Base-by-base conservation (phyloP, 2,329 filamentous ascomycete genomes). In the Talaromyces sp. region DNA sequence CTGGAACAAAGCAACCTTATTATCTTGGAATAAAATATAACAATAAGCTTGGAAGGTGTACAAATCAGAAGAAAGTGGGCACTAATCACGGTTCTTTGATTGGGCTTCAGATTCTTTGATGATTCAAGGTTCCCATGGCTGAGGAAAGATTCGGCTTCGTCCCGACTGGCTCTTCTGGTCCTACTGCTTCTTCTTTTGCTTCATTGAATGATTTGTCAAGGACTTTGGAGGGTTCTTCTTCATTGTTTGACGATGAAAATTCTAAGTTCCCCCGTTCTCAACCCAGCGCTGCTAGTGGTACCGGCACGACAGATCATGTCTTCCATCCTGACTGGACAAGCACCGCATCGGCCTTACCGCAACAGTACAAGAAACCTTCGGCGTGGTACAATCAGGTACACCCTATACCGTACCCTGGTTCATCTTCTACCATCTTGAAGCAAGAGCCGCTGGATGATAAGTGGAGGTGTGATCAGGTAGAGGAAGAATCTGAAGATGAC, bases 121-220 rank as follows among this genome's bases (percentile, higher is more conserved):
- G 19, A 50, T 59, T 27, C 62, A 45, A 45, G 54, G 22, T 56
- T 24, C 14, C 39, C 50, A 50, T 50, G 47, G 61, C 50, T 24
- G 33, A 56, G 31, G 16, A 37, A 43, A 54, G 24, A 50, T 3
- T 22, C 62, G 50, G 50, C 54, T 57, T 48, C 19, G 54, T 47
- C 41, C 62, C 39, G 62, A 64, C 62, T 64, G 54, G 54, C 14
- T 56, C 58, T 22, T 48, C 35, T 39, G n/a, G n/a, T 48, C n/a
- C 48, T 22, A 16, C 50, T 56, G 27, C n/a, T 37, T 13, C 19
- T 19, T 43, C 37, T 19, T 43, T 60, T 60, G 57, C 41, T 13
- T 45, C 57, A 11, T 22, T 56, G 52, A 56, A 56, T 24, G 52
- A 56, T 56, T 37, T 56, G 6, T 56, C 52, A 2, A 37, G 33